Evolutionary conservation across 2,329 filamentous ascomycete genomes (phyloP), one percentile per base, ranked within the genome.

Genomic region (Fusarium fujikuroi): DNA sequence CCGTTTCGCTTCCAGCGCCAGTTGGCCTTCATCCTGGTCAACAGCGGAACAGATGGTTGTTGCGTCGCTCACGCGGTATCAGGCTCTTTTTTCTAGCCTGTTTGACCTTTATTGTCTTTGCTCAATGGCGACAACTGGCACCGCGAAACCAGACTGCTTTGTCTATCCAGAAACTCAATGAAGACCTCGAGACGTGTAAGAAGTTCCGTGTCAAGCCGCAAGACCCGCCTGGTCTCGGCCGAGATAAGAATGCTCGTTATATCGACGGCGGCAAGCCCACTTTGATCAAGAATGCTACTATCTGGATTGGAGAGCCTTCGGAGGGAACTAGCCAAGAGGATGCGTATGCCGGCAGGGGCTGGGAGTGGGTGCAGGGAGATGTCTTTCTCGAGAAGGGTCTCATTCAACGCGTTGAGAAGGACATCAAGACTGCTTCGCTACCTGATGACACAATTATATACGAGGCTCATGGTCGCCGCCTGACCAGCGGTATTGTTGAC

Each of bases 401-500:
- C 11, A 91, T 92, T 74, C 84, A 87, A 73, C 82, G 82, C 23
- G 87, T 92, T 15, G 83, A 82, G 37, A 60, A 80, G 7, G 79
- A 81, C 36, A 88, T 91, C 52, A 78, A 82, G 0, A 63, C 79
- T 12, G 75, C 78, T 7, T 79, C 80, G 1, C 76, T 92, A 32
- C 82, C 88, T 3, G 76, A 84, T 5, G 84, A 88, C 53, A 85
- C 84, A 1, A 70, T 87, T 9, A 76, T 90, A 14, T 91, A 86
- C 78, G 84, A 92, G 60, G 90, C 89, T 9, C 79, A 85, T 32
- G 90, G 91, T 3, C 86, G 89, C 7, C 89, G 86, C 63, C 82
- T 93, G 25, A 93, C 92, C 0, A 85, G 86, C 12, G 92, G 91
- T 21, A 90, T 93, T 74, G 89, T 93, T 53, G 92, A 93, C 76